A percentile compares a stretch with the other conserved stretches of the same genome.
These are phyloP conservation scores for Inga leiocalycina DNA, from an alignment of 306 rosid genomes.

Conservation along the genomic window DNA sequence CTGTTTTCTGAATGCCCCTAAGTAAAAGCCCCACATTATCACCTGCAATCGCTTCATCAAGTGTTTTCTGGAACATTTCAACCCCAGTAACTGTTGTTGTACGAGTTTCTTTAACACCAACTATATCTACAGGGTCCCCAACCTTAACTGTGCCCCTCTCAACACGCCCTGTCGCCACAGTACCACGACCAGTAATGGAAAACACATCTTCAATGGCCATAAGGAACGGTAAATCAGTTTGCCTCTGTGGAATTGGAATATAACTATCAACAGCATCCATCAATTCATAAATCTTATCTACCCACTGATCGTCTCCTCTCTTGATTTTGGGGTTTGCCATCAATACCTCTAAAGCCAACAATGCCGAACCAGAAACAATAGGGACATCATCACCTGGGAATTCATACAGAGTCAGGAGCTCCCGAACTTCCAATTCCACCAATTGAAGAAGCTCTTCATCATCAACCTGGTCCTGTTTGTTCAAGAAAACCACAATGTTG, in stretches of 20 bases:
- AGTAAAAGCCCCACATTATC: constrained; percentile 45
- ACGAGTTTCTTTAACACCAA: constrained; percentile 39
- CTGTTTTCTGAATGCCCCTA: constrained; percentile 42
- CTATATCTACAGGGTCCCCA: constrained; percentile 37
- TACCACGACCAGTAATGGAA: constrained; percentile 40
- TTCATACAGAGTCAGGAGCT: constrained; percentile 33
- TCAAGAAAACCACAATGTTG: constrained; percentile 40
- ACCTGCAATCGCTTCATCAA: constrained; percentile 42
- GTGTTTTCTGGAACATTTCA: constrained; percentile 43
- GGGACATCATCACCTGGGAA: constrained; percentile 45
- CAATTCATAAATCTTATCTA: constrained; percentile 33
- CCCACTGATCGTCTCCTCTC: constrained; percentile 44
- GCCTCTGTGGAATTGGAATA: constrained; percentile 40
- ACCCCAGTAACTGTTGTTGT: constrained; percentile 41
- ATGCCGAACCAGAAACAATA: constrained; percentile 39
- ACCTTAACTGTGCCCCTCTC: constrained; percentile 40
- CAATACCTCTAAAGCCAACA: constrained; percentile 42
- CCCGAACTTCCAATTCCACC: constrained; percentile 43
- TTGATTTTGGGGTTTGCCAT: constrained; percentile 38
- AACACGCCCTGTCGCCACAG: constrained; percentile 41
- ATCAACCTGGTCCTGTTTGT: constrained; percentile 43
- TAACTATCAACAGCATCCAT: constrained; percentile 41
- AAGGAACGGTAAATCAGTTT: constrained; percentile 38
- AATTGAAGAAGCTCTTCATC: constrained; percentile 41
- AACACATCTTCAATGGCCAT: constrained; percentile 43